Evolutionary conservation across 2,329 filamentous ascomycete genomes (phyloP).

Genomic region (Spiromastix sp.): DNA sequence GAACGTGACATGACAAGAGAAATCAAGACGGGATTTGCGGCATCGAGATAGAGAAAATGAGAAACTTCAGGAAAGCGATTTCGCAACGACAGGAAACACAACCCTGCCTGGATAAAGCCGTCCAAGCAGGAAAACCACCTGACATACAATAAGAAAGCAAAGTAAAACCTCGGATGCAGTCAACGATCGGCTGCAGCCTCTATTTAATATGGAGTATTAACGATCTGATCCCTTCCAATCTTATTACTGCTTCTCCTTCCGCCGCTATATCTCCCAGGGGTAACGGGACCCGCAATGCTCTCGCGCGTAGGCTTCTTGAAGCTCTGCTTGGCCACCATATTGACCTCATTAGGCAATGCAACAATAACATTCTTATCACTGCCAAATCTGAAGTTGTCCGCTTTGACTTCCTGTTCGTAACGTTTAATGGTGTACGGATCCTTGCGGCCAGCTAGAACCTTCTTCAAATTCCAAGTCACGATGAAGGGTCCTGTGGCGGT

Average conservation of each 20-base stretch:
- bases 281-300: conserved; percentile 63
- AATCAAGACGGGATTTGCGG: too few species aligned
- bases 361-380: conserved; percentile 98
- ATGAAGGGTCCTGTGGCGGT: conserved; percentile 95
- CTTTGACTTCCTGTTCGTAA: conserved; percentile 90
- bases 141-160: too few species aligned
- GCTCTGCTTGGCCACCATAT: conserved; percentile 84
- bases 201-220: conserved; percentile 57
- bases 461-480: conserved; percentile 90
- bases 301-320: conserved; percentile 84
- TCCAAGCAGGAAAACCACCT: too few species aligned
- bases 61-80: too few species aligned
- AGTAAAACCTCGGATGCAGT: too few species aligned
- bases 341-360: conserved; percentile 90
- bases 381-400: conserved; percentile 96
- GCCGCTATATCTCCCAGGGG: conserved; percentile 35
- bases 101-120: too few species aligned
- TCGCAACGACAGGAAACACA: too few species aligned
- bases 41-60: too few species aligned
- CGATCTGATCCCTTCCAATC: conserved; percentile 67
- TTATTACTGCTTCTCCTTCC: conserved; percentile 40
- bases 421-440: conserved; percentile 95
- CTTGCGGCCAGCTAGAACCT: conserved; percentile 68
- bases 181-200: neutral
- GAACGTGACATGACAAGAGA: too few species aligned